Percentiles rank a stretch among this genome's conserved stretches.
These are phyloP conservation scores for Fusarium sp. DNA, from an alignment of 2,329 filamentous ascomycete species.

Conservation along the genomic window DNA sequence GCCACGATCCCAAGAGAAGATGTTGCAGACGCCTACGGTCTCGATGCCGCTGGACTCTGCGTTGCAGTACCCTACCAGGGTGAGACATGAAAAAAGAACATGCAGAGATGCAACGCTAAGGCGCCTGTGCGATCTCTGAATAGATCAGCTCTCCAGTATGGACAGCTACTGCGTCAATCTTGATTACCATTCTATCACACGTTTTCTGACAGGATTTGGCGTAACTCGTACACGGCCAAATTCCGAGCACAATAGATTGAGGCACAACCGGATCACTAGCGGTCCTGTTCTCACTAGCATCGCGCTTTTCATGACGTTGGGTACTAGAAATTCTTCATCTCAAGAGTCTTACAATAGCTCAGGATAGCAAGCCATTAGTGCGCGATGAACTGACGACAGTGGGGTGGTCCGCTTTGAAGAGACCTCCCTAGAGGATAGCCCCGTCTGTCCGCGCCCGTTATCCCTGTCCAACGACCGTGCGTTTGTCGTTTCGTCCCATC, in stretches of 20 bases:
- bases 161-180: background rate
- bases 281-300: background rate
- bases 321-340: background rate
- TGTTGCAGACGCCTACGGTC: constrained; percentile 29
- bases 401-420: constrained; percentile 35
- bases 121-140: constrained; percentile 15
- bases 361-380: constrained; percentile 23
- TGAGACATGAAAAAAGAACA: constrained; percentile 12
- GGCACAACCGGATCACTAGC: background rate
- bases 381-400: constrained; percentile 28
- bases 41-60: constrained; percentile 39
- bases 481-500: constrained; percentile 42
- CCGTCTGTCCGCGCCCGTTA: constrained; percentile 38
- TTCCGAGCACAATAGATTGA: background rate
- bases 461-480: constrained; percentile 42
- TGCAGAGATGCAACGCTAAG: constrained; percentile 9
- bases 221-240: background rate
- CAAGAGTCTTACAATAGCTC: constrained; percentile 11
- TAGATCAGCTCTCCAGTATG: constrained; percentile 9
- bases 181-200: background rate
- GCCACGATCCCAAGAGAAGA: constrained; percentile 18
- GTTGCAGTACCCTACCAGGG: constrained; percentile 25
- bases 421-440: constrained; percentile 18
- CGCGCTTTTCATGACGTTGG: background rate
- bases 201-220: background rate